Percentiles rank a stretch among this genome's conserved stretches.
These are phyloP conservation scores for Ascochyta fabae DNA, from an alignment of 2,329 filamentous ascomycete species.

Conservation along the genomic window DNA sequence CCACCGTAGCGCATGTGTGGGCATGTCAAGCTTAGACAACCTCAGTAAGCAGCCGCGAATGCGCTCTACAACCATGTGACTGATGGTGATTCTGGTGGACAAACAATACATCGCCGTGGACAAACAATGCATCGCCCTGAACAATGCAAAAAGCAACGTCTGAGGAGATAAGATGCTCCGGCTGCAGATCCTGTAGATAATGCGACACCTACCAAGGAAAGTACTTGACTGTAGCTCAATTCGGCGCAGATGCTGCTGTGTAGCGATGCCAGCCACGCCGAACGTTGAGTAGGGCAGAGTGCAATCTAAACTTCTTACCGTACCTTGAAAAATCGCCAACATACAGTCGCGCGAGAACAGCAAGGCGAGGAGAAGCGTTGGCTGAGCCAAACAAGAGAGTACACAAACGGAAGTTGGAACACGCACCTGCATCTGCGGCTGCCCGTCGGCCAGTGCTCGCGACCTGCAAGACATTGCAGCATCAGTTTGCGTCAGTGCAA, in stretches of 20 bases:
- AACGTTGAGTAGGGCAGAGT: not conserved
- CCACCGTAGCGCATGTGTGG: conserved; percentile 1
- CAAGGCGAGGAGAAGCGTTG: conserved; percentile 1
- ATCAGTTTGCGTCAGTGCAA: conserved; percentile 10
- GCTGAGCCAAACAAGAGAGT: conserved; percentile 22
- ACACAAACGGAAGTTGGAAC: conserved; percentile 29
- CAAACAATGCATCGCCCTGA: not conserved
- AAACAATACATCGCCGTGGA: not conserved
- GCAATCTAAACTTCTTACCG: not conserved
- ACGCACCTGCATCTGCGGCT: conserved; percentile 37
- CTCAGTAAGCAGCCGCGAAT: not conserved
- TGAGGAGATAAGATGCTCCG: not conserved
- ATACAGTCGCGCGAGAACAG: not conserved
- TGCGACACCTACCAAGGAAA: conserved; percentile 3
- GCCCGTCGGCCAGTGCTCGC: conserved; percentile 15
- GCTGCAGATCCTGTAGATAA: conserved; percentile 2
- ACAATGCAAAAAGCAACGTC: not conserved
- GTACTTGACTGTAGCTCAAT: not conserved
- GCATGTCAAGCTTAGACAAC: conserved; percentile 3
- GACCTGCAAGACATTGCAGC: conserved; percentile 12
- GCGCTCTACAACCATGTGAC: not conserved
- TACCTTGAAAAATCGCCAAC: not conserved
- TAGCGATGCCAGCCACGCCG: not conserved
- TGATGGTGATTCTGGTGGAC: not conserved
- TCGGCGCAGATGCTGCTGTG: not conserved